A percentile compares a stretch with the other conserved stretches of the same genome.
Evolutionary conservation across 768 basidiomycete genomes (phyloP).

Genomic region (Clitopilus passeckerianus): DNA sequence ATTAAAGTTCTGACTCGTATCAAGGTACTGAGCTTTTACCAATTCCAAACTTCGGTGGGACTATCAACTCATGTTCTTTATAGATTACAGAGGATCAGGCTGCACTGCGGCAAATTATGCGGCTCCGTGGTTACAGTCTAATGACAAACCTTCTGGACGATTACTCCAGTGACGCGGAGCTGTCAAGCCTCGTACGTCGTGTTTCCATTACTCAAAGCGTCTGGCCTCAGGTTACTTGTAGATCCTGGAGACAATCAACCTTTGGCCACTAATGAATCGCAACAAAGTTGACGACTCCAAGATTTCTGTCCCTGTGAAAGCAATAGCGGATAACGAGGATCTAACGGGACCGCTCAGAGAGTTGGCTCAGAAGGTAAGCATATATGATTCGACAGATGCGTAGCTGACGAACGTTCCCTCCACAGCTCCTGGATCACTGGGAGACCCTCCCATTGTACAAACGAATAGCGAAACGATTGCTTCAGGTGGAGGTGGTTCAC

Average conservation of each 20-base stretch:
- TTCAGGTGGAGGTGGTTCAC: constrained; percentile 16
- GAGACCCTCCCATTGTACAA: constrained; percentile 68
- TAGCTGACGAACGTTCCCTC: not conserved
- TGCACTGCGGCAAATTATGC: constrained; percentile 80
- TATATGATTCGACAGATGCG: not conserved
- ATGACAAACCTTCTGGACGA: constrained; percentile 90
- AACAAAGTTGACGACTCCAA: constrained; percentile 87
- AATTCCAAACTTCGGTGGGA: too few relatives aligned
- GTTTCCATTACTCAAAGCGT: not conserved
- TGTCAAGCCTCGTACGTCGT: constrained; percentile 60
- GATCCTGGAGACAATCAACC: constrained; percentile 62
- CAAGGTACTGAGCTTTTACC: constrained; percentile 40
- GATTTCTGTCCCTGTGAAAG: constrained; percentile 62
- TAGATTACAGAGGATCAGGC: constrained; percentile 84
- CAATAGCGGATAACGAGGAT: constrained; percentile 25
- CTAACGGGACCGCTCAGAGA: constrained; percentile 20
- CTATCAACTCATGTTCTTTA: not conserved
- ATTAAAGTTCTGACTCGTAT: constrained; percentile 81
- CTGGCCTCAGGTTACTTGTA: constrained; percentile 16
- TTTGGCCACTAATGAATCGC: constrained; percentile 78
- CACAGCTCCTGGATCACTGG: constrained; percentile 79
- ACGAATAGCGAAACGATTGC: constrained; percentile 76
- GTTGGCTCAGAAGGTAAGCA: constrained; percentile 58
- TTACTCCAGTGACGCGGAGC: constrained; percentile 60
- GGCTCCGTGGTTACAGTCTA: constrained; percentile 86